Conservation (phyloP, 2,329 filamentous ascomycete genomes). For the Chalaropsis ovoidea region DNA sequence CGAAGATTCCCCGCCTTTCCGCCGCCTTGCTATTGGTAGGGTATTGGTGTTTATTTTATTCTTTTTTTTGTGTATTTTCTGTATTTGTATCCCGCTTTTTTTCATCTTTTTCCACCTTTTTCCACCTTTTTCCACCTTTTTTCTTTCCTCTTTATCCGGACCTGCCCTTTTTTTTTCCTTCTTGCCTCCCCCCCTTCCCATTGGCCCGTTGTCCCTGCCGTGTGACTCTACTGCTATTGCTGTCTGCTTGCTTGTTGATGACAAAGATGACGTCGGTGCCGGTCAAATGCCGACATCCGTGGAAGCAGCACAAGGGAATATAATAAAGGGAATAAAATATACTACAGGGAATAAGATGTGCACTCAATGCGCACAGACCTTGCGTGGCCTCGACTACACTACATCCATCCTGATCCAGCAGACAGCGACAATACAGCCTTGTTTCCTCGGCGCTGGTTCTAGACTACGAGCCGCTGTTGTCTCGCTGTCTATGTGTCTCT, state of each 20-base stretch:
- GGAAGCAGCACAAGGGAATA: too few species aligned
- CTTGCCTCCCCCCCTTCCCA: neutral
- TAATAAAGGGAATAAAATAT: neutral
- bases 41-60: neutral
- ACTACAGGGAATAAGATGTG: neutral
- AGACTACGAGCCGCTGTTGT: neutral
- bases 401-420: too few species aligned
- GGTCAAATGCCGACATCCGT: too few species aligned
- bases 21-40: neutral
- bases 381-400: neutral
- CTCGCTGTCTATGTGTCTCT: neutral
- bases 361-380: neutral
- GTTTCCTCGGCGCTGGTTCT: neutral
- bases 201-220: neutral
- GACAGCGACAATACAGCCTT: neutral
- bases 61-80: slow-evolving; percentile 8
- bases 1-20: neutral
- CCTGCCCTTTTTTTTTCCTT: neutral
- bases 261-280: neutral
- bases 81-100: slow-evolving; percentile 5
- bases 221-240: neutral
- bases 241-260: neutral
- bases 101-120: too few species aligned
- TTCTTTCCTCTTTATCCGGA: neutral
- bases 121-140: too few species aligned